Conservation (phyloP, 2,329 filamentous ascomycete genomes). For the Lachnellula occidentalis region DNA sequence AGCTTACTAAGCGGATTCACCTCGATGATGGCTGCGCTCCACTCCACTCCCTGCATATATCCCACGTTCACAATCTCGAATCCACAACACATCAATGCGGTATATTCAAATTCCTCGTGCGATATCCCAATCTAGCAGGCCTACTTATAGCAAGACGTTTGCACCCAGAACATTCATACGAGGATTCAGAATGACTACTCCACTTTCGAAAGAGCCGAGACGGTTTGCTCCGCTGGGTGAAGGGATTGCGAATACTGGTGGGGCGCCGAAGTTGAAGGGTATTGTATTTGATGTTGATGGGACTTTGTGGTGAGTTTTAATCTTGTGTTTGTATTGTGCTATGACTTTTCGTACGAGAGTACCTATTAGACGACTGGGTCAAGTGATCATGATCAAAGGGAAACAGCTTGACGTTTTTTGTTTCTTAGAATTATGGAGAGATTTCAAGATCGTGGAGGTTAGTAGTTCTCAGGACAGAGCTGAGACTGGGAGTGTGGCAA, state of each 20-base stretch:
- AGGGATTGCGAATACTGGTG: conserved; percentile 22
- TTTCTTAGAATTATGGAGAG: no score
- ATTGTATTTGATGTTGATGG: conserved; percentile 92
- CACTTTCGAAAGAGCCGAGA: conserved; percentile 24
- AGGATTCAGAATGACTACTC: conserved; percentile 17
- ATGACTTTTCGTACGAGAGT: not conserved
- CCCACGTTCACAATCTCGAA: no score
- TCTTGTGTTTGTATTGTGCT: conserved; percentile 1
- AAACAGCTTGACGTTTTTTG: no score
- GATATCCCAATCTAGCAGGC: not conserved
- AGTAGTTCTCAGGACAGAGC: no score
- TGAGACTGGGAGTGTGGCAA: no score
- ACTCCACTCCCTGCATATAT: no score
- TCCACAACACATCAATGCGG: not conserved
- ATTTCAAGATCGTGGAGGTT: no score
- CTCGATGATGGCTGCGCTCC: not conserved
- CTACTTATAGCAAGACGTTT: not conserved
- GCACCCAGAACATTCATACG: conserved; percentile 1
- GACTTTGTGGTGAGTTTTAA: conserved; percentile 69
- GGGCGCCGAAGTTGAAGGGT: conserved; percentile 46
- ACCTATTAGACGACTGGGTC: not conserved
- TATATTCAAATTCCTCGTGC: not conserved
- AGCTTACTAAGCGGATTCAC: not conserved
- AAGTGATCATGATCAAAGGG: not conserved
- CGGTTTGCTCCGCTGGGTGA: conserved; percentile 53